Conservation (phyloP, 2,329 filamentous ascomycete species). For the Aspergillus brunneoviolaceus region DNA sequence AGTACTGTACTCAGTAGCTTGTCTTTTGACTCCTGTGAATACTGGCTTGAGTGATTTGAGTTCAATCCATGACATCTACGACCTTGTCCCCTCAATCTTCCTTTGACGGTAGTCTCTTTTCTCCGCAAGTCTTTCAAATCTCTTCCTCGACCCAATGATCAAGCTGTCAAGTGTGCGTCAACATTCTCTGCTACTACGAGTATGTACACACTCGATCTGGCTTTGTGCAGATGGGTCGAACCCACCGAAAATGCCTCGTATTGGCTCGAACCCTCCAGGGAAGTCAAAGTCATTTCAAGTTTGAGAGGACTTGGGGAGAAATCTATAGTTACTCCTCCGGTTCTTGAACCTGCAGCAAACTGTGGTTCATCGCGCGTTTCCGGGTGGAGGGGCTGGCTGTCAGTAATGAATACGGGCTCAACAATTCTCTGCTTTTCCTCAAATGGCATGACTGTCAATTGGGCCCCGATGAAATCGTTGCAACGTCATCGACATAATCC, state of each 20-base stretch:
- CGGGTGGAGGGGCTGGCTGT: not conserved
- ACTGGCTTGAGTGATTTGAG: too few relatives aligned
- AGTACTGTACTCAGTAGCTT: too few relatives aligned
- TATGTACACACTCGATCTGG: too few relatives aligned
- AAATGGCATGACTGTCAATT: not conserved
- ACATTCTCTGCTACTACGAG: too few relatives aligned
- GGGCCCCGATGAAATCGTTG: not conserved
- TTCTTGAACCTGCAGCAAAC: conserved; percentile 5
- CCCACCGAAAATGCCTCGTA: not conserved
- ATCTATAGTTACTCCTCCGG: not conserved
- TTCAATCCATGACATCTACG: too few relatives aligned
- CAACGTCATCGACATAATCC: not conserved
- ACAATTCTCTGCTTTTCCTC: not conserved
- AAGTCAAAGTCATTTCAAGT: not conserved
- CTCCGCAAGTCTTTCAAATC: too few relatives aligned
- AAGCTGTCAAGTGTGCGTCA: too few relatives aligned
- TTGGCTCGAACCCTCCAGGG: not conserved
- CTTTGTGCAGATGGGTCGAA: not conserved
- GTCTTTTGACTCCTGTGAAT: too few relatives aligned
- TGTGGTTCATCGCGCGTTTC: conserved; percentile 5
- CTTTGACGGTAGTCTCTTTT: too few relatives aligned
- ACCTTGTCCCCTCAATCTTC: too few relatives aligned
- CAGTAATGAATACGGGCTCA: not conserved
- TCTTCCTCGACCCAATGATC: too few relatives aligned
- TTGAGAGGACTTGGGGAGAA: not conserved